Evolutionary conservation across 108 stramenopile species (phyloP), one percentile per base, ranked within the genome.

Genomic region (Hondaea fermentalgiana): DNA sequence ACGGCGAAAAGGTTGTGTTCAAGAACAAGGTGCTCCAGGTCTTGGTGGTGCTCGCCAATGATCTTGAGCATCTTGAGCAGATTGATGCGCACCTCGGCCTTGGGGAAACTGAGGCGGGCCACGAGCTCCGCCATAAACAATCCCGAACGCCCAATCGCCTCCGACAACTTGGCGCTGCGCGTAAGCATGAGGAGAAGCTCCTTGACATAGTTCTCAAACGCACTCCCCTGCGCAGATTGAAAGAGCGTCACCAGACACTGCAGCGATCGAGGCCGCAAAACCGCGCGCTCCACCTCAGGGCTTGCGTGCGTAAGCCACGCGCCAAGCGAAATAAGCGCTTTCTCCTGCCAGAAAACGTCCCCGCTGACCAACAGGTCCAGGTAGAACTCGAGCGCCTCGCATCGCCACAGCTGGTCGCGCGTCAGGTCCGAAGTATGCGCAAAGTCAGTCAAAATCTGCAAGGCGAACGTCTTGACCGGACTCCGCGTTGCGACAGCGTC

Each of bases 381-480:
- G 76, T 83, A 83, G 28, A 83, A 83, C 49, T 83, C 76, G 45
- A 83, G 51, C 51, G 76, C 76, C 25, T 83, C 76, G 76, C 76
- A 83, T 0, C 76, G 76, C 76, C 76, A 83, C 51, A 83, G 76
- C 76, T 83, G 76, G 76, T 83, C 76, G 17, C 76, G 76, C n/a
- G 76, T 83, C 51, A 83, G 76, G 76, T 83, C 76, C 45, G 76
- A 83, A 2, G 76, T 83, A 4, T 83, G 76, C 0, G 76, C 76
- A 23, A 83, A 83, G 76, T 83, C 76, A 43, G 76, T 83, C 25
- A 83, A 45, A 3, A 83, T 83, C 76, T 83, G 76, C 45, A 83
- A 23, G 6, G 76, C 76, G 23, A 83, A 83, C 10, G 76, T 83
- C 28, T 83, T 83, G 23, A 83, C 76, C 19, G 76, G 76, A 45